Evolutionary conservation across 2,329 filamentous ascomycete genomes (phyloP), one percentile per base, ranked within the genome.

Genomic region (Fusarium praegraminearum): DNA sequence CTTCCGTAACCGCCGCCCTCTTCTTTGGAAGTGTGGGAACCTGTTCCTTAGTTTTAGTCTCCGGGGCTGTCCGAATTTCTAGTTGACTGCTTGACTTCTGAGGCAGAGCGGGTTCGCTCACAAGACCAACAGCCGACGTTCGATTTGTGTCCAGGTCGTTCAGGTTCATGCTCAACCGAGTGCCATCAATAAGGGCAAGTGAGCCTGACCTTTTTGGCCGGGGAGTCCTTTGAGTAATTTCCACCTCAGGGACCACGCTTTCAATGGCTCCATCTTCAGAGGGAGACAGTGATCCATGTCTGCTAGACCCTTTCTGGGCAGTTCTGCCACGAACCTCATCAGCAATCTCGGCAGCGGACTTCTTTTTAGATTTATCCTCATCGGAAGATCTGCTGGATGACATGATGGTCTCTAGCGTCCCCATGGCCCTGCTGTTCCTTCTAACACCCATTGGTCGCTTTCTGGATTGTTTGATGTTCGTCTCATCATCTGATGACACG

Each of bases 351-450:
- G 84, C 81, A 1, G 87, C 88, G 1, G 87, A 82, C 73, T 86
- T 89, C 77, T 87, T 89, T 70, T 84, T 87, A n/a, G 83, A 80
- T 70, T 83, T 85, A 43, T 89, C 88, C 67, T 90, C 88, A 26
- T 89, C 87, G 0, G 88, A 90, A 2, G 88, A 90, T 28, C 87
- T 84, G 64, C 88, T 90, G 1, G 87, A 89, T 26, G 87, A 90
- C 82, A 90, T 90, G 73, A 90, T 90, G 1, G 88, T 90, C 72
- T 91, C 88, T 6, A 90, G 77, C 1, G 87, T 90, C 5, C 87
- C 87, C 76, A 90, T 87, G 7, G 88, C 88, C 26, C 81, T 81
- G 62, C 85, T 88, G 55, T 82, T 83, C 43, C 83, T 79, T 40
- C 85, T 80, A 3, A 76, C 76, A 0, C 78, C 79, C 44, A 80